These are phyloP conservation scores for Apiotrichum montevideense DNA, from an alignment of 1,284 basidiomycete species.

Conservation along the genomic window DNA sequence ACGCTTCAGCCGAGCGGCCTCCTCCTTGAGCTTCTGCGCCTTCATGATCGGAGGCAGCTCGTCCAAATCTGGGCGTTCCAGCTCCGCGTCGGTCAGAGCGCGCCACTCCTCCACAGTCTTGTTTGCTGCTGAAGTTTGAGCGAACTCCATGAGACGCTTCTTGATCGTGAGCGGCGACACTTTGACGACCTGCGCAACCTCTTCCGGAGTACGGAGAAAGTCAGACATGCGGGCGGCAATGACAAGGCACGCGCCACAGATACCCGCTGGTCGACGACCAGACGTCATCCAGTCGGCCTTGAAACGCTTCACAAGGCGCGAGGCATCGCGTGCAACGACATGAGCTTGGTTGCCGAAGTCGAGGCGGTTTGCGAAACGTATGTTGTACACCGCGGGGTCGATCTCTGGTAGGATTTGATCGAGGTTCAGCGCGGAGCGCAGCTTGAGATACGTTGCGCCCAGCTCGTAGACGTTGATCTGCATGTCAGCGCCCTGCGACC, in stretches of 20 bases:
- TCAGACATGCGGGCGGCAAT: constrained; percentile 98
- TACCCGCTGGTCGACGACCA: constrained; percentile 90
- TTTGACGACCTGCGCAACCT: constrained; percentile 97
- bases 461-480: constrained; percentile 98
- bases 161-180: constrained; percentile 91
- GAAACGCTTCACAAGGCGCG: constrained; percentile 88
- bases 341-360: constrained; percentile 94
- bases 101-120: constrained; percentile 88
- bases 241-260: constrained; percentile 91
- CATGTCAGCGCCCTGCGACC: background rate
- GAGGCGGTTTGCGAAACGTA: constrained; percentile 90
- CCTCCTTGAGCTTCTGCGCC: constrained; percentile 33
- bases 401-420: constrained; percentile 59
- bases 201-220: constrained; percentile 84
- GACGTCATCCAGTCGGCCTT: constrained; percentile 96
- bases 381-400: constrained; percentile 95
- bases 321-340: constrained; percentile 86
- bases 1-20: constrained; percentile 11
- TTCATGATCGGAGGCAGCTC: constrained; percentile 34
- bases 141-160: constrained; percentile 95
- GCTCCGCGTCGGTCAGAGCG: constrained; percentile 61
- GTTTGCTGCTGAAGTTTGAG: constrained; percentile 74
- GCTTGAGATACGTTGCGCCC: constrained; percentile 90
- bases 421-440: constrained; percentile 84
- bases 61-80: constrained; percentile 40